phyloP scores from a whole-genome alignment of 75 land plant species.

The Sequoiadendron giganteum region DNA sequence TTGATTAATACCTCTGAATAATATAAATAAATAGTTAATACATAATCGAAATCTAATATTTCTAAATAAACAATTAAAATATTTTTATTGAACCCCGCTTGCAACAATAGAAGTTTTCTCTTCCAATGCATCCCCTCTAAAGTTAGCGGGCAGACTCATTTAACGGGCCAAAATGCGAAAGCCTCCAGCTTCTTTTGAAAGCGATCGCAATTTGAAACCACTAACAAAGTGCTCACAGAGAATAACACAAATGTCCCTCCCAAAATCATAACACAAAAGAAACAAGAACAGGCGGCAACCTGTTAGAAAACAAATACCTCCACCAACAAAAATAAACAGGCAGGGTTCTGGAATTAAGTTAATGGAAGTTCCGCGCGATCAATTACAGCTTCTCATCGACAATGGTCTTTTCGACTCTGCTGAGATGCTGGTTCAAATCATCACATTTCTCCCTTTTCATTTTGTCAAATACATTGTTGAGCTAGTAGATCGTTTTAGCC shows the following conservation, averaged over 20 bases:
- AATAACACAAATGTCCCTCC: neutral
- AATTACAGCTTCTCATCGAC: constrained; percentile 70
- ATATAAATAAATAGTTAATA: too few species aligned
- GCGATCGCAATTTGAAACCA: neutral
- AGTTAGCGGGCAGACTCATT: too few species aligned
- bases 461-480: neutral
- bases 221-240: neutral
- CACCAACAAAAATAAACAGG: neutral
- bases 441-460: neutral
- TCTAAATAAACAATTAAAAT: too few species aligned
- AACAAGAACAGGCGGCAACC: neutral
- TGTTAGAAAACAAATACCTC: neutral
- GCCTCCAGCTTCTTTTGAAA: too few species aligned
- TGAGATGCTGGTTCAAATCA: constrained; percentile 63
- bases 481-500: neutral
- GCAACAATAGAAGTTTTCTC: too few species aligned
- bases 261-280: neutral
- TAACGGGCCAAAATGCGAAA: neutral
- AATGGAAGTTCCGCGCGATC: constrained; percentile 85
- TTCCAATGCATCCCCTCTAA: too few species aligned
- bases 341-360: neutral
- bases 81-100: too few species aligned
- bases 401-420: constrained; percentile 82
- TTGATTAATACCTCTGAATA: too few species aligned
- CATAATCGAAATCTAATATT: too few species aligned